phyloP scores from a whole-genome alignment of 768 basidiomycete species.

The Tulasnella calospora region DNA sequence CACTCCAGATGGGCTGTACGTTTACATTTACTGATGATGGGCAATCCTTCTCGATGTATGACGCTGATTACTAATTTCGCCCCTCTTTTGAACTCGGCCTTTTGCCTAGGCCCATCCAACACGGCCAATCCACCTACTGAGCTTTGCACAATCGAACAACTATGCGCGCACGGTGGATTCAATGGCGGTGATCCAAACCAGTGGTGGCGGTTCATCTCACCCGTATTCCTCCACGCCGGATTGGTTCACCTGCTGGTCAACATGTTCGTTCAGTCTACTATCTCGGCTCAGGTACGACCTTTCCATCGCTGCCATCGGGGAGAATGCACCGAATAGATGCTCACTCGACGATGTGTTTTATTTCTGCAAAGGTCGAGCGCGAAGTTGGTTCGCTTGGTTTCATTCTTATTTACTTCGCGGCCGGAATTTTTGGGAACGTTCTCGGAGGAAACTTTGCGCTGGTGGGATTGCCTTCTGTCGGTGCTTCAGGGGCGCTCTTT shows the following conservation, averaged over 20 bases:
- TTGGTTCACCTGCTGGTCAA: constrained; percentile 88
- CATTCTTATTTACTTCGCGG: constrained; percentile 77
- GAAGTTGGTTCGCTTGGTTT: constrained; percentile 90
- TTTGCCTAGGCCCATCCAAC: constrained; percentile 63
- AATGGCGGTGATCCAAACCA: constrained; percentile 47
- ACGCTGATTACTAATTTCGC: background rate
- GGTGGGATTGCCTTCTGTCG: constrained; percentile 81
- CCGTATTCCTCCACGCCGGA: constrained; percentile 94
- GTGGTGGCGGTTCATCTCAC: constrained; percentile 71
- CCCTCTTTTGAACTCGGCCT: background rate
- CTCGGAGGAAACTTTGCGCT: constrained; percentile 91
- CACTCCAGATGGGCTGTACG: constrained; percentile 57
- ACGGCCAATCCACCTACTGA: constrained; percentile 69
- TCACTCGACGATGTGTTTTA: background rate
- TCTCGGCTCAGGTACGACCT: constrained; percentile 63
- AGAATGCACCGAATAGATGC: background rate
- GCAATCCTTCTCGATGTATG: background rate
- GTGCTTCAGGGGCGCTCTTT: constrained; percentile 91
- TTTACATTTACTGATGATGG: background rate
- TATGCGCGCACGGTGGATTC: constrained; percentile 87
- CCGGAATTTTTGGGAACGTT: constrained; percentile 90
- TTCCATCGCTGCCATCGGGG: background rate
- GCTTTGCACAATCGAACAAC: constrained; percentile 68
- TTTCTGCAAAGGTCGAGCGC: constrained; percentile 65
- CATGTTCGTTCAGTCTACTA: constrained; percentile 76